Evolutionary conservation across 768 basidiomycete genomes (phyloP), one percentile per base, ranked within the genome.

Genomic region (Tricholoma sp.): DNA sequence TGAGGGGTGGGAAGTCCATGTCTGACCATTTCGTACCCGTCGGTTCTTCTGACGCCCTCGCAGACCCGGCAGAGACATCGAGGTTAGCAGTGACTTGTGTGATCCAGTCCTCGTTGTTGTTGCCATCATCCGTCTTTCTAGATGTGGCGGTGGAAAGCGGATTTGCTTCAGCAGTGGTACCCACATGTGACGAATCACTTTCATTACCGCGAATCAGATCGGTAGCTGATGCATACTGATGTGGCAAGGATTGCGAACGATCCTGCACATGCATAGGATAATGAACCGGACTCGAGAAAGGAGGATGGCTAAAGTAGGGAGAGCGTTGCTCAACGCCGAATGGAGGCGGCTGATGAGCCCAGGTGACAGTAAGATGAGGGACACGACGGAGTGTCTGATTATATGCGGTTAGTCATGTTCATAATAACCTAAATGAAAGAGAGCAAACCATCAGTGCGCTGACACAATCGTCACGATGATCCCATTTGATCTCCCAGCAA

Each of bases 401-500:
- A 9, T n/a, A 33, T 39, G 52, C 2, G 29, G 32, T 49, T 52
- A 61, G 54, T 33, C 28, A 59, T 34, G 37, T 20, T 10, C 32
- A 53, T 50, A 33, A 29, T 24, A 31, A 48, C 12, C 20, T 12
- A 50, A 36, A 33, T 32, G 17, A 18, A 42, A 45, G 24, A 15
- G 18, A 37, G 68, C 74, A 54, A 66, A 89, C 90, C 80, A 82
- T 81, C 48, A 89, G 74, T 20, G 90, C 90, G 58, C 74, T 81
- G 41, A 90, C 79, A 57, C 85, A 88, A 61, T 92, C 85, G 57
- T 89, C 85, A 42, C 90, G 78, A 66, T 88, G 82, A 28, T 79
- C 74, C 87, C 88, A 93, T 65, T 91, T 93, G 39, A 91, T 76
- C 63, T 88, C 87, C 83, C 87, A 91, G 57, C 85, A 84, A 4